Percentiles rank a stretch among this genome's conserved stretches.
Evolutionary conservation across 495 filamentous ascomycete species (phyloP).

Genomic region (Durotheca rogersii): DNA sequence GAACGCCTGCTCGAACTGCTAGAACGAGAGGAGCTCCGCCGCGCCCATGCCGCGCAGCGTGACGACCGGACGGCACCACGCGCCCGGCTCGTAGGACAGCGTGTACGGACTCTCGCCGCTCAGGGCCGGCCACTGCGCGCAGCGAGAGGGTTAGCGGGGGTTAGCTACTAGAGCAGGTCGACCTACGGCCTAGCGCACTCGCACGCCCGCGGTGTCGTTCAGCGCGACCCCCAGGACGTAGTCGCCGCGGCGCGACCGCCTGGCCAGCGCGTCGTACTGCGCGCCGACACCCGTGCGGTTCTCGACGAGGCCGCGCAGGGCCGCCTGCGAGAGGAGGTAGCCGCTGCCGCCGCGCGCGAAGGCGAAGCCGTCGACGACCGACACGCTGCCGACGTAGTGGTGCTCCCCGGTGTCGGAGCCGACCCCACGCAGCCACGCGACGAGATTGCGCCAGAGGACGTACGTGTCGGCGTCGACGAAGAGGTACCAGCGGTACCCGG

Average conservation of each 20-base stretch:
- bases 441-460: slow-evolving; percentile 61
- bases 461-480: slow-evolving; percentile 72
- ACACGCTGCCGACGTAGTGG: slow-evolving; percentile 61
- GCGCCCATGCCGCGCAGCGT: slow-evolving; percentile 62
- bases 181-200: slow-evolving; percentile 41
- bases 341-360: slow-evolving; percentile 72
- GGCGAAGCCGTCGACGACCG: slow-evolving; percentile 52
- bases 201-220: slow-evolving; percentile 43
- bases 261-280: slow-evolving; percentile 55
- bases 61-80: slow-evolving; percentile 62
- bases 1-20: slow-evolving; percentile 52
- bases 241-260: slow-evolving; percentile 67
- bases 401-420: slow-evolving; percentile 45
- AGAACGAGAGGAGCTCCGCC: slow-evolving; percentile 55
- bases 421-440: slow-evolving; percentile 56
- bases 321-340: slow-evolving; percentile 61
- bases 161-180: slow-evolving; percentile 46
- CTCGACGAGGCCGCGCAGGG: slow-evolving; percentile 50
- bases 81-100: slow-evolving; percentile 50
- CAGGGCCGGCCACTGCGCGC: slow-evolving; percentile 59
- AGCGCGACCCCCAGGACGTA: slow-evolving; percentile 61
- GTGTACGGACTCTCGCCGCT: slow-evolving; percentile 56
- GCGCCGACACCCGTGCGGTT: slow-evolving; percentile 43
- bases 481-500: slow-evolving; percentile 63
- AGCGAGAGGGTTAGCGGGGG: too few relatives aligned